A percentile compares a stretch with the other conserved stretches of the same genome.
Conservation (phyloP, 345 rosid genomes). For the Acer yangbiense region DNA sequence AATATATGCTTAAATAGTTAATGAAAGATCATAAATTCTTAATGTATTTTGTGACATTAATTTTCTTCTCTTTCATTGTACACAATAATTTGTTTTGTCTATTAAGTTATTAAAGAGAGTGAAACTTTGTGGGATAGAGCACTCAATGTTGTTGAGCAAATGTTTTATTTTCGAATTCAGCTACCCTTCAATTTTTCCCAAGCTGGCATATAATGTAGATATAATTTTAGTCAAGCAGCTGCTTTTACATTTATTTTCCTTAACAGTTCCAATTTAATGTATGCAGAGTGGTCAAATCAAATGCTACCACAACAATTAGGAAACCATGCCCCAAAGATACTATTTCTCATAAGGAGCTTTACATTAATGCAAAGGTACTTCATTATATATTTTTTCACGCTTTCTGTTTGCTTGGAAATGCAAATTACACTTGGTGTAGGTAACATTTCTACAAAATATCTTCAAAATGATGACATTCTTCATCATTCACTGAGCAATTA, state of each 20-base stretch:
- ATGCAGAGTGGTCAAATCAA: conserved; percentile 47
- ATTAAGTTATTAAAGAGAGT: background rate
- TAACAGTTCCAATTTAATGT: conserved; percentile 18
- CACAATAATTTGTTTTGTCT: background rate
- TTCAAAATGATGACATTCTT: background rate
- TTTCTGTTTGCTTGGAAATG: background rate
- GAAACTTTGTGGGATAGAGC: background rate
- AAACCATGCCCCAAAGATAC: conserved; percentile 69
- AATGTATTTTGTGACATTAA: conserved; percentile 2
- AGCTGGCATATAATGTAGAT: background rate
- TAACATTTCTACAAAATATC: background rate
- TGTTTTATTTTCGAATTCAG: background rate
- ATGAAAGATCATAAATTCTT: background rate
- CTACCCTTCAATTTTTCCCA: background rate
- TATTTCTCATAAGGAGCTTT: conserved; percentile 62
- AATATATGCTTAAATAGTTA: background rate
- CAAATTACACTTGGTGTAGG: background rate
- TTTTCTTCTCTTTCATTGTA: background rate
- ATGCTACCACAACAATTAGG: conserved; percentile 30
- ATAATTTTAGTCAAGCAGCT: background rate
- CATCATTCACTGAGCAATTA: background rate
- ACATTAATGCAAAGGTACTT: conserved; percentile 74
- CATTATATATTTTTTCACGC: background rate
- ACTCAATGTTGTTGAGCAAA: background rate
- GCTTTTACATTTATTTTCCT: background rate